Evolutionary conservation across 2,329 filamentous ascomycete genomes (phyloP).

Genomic region (Fusarium coicis): DNA sequence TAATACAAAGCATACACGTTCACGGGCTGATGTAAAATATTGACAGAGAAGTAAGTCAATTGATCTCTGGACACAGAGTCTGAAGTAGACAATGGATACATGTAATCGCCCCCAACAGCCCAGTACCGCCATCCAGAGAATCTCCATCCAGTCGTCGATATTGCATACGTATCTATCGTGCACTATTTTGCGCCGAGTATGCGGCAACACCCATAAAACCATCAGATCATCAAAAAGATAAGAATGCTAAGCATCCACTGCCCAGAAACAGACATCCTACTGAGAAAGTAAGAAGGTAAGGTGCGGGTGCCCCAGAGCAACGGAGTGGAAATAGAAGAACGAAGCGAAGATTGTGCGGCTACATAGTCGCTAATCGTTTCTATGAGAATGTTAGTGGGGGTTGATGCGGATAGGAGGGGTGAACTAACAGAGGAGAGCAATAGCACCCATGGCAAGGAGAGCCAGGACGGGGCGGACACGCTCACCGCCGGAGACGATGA

Average conservation of each 20-base stretch:
- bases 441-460: constrained; percentile 24
- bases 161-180: constrained; percentile 31
- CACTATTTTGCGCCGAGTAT: constrained; percentile 18
- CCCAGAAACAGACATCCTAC: constrained; percentile 19
- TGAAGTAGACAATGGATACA: constrained; percentile 24
- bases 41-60: constrained; percentile 14
- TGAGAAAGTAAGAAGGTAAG: constrained; percentile 23
- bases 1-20: not conserved
- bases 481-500: constrained; percentile 30
- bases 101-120: constrained; percentile 2
- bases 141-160: constrained; percentile 31
- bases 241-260: constrained; percentile 18
- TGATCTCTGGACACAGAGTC: constrained; percentile 11
- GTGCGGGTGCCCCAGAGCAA: constrained; percentile 7
- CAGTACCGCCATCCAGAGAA: constrained; percentile 5
- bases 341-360: constrained; percentile 14
- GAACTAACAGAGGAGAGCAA: constrained; percentile 34
- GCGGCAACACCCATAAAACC: constrained; percentile 30
- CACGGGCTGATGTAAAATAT: not conserved
- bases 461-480: constrained; percentile 28
- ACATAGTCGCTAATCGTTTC: constrained; percentile 14
- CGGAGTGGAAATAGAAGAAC: constrained; percentile 14
- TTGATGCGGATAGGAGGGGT: fast-evolving
- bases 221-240: constrained; percentile 25
- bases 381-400: not conserved